Conservation (phyloP, 2,329 filamentous ascomycete genomes). For the Fusarium hainanense region DNA sequence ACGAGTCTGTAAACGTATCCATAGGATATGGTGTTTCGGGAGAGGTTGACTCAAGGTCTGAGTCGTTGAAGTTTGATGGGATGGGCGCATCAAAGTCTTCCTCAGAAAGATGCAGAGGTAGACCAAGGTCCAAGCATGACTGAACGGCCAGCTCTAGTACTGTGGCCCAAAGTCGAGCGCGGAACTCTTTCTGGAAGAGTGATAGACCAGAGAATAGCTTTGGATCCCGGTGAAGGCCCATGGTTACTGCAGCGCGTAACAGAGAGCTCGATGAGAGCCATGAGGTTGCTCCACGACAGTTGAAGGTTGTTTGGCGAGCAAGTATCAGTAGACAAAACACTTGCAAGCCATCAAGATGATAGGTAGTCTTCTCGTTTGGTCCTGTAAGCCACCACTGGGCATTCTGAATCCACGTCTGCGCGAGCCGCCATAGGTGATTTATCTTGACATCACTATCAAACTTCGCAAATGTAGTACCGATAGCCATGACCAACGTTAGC, state of each 20-base stretch:
- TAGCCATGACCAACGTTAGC: conserved; percentile 36
- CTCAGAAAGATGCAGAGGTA: conserved; percentile 36
- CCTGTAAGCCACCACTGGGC: conserved; percentile 46
- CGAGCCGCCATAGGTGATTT: conserved; percentile 25
- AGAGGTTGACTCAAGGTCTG: conserved; percentile 28
- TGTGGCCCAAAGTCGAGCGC: conserved; percentile 42
- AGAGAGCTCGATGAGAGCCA: conserved; percentile 44
- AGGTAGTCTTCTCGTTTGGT: conserved; percentile 41
- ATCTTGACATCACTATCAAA: conserved; percentile 27
- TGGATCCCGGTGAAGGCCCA: conserved; percentile 43
- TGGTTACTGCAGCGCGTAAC: conserved; percentile 42
- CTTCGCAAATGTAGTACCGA: conserved; percentile 41
- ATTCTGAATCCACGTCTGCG: conserved; percentile 44
- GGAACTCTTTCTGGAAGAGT: conserved; percentile 36
- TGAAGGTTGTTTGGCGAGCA: conserved; percentile 43
- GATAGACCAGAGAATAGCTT: conserved; percentile 36
- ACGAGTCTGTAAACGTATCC: conserved; percentile 37
- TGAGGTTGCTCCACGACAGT: conserved; percentile 42
- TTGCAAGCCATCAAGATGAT: conserved; percentile 43
- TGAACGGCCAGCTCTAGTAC: conserved; percentile 41
- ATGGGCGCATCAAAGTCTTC: conserved; percentile 35
- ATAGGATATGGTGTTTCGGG: conserved; percentile 5
- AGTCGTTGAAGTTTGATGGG: conserved; percentile 42
- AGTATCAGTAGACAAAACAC: conserved; percentile 42
- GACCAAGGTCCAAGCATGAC: conserved; percentile 40